Base-by-base conservation (phyloP, 345 rosid species). In the Bretschneidera sinensis region DNA sequence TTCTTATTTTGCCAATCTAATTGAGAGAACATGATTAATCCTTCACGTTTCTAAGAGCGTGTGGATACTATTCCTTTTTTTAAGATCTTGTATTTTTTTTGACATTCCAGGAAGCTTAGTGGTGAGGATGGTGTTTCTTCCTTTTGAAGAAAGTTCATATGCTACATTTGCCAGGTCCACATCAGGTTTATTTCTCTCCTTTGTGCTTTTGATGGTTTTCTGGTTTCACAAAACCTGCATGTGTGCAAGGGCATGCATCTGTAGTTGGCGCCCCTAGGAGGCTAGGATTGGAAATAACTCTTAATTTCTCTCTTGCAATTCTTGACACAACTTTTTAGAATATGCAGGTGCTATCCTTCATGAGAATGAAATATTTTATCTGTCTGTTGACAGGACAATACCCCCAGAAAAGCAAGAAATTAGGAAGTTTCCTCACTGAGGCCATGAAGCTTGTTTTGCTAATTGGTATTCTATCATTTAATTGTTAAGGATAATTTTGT, bases 141-240 rank as follows among this genome's bases (percentile, higher is more conserved):
- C 97, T 17, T 88, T 91, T 43, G 96, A 95, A 80, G 99, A 95
- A 79, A 95, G 97, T 78, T 81, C 99, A 52, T 86, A 82, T 74
- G 75, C 88, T 65, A 87, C 87, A 66, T 95, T 88, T 84, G 96
- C 99, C 84, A 88, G 95, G 95, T 88, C 85, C 59, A 91, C 95
- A 60, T 81, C 99, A 90, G 97, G 99, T 90, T 84, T 71, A 80
- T 69, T 72, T 81, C 92, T 84, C 48, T 78, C 76, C 79, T 76
- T 74, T 67, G 65, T 69, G 51, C 21, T 57, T 31, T 9, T 31
- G 35, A 4, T 64, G 33, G 43, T 67, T 49, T 34, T 61, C 54
- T 15, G 4, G 48, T 47, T 35, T 59, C 19, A 59, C n/a, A 47
- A 39, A 48, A 48, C 2, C 3, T 48, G 52, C 21, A 18, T 20